Evolutionary conservation across 306 rosid species (phyloP), one percentile per base, ranked within the genome.

Genomic region (Corylus americana): DNA sequence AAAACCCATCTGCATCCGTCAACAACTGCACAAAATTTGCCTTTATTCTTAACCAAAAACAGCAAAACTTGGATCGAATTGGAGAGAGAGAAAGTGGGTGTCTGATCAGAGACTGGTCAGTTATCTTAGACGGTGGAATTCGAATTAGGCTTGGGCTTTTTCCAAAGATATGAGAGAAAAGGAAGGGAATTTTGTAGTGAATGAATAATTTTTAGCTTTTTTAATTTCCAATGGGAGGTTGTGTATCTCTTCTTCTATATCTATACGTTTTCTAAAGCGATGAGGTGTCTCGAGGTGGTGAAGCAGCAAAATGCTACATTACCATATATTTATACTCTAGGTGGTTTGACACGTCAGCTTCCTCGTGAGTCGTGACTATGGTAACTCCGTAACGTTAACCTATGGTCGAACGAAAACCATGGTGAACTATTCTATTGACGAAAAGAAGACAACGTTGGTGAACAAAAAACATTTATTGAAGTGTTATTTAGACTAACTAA

Each of bases 1-100:
- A 90, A 83, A 84, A 79, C 73, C 88, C 83, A 89, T 80, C 90
- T 70, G 91, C 91, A 88, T 88, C 91, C 75, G 74, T 78, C 81
- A 81, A 80, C 76, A 83, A 87, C 77, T 73, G 81, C 79, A 73
- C 5, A 48, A 27, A 78, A 73, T 59, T 87, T 76, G 77, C 84
- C 81, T 70, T 58, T 70, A 61, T 67, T 78, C 77, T 48, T 61
- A 84, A 74, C 79, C 44, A 53, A 82, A 76, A 76, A 70, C 22
- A 31, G 70, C 25, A 35, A 72, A 76, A 31, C 77, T 74, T 64
- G 80, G 90, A 88, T 89, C 81, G 86, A 87, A 86, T 47, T 64
- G 79, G 31, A 77, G 27, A 78, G 78, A 81, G 75, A 5, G 64
- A 25, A 80, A 83, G 80, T 63, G 86, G 86, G 84, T 86, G 70